phyloP scores from a whole-genome alignment of 805 yeast species.

The Hanseniaspora valbyensis region DNA sequence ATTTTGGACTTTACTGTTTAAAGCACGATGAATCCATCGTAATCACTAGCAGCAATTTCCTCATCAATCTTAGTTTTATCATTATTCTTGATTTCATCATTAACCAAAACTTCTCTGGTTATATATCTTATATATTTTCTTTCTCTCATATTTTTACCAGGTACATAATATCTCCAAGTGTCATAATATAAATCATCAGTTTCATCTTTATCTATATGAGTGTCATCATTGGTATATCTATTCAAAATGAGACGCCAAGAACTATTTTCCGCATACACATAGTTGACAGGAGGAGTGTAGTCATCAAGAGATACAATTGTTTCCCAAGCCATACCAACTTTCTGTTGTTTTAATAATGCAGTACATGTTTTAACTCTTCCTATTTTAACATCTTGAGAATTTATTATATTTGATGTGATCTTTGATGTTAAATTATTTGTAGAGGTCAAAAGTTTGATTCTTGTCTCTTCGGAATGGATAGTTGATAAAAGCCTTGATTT shows the following conservation, averaged over 20 bases:
- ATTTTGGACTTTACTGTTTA: too few species aligned
- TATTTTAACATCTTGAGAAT: neutral
- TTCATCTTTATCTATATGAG: neutral
- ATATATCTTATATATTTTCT: constrained; percentile 6
- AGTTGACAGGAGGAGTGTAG: constrained; percentile 9
- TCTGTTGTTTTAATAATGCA: constrained; percentile 5
- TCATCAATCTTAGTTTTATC: neutral
- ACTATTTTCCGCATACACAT: neutral
- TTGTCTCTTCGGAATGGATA: constrained; percentile 53
- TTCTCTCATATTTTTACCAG: neutral
- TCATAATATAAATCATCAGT: neutral
- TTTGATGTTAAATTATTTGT: constrained; percentile 32
- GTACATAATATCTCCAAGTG: constrained; percentile 3
- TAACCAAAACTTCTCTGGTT: constrained; percentile 4
- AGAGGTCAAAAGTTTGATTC: constrained; percentile 39
- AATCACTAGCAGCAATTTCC: neutral
- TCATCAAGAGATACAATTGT: constrained; percentile 4
- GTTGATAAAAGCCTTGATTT: constrained; percentile 38
- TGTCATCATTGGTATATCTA: neutral
- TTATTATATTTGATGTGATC: neutral
- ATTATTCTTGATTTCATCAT: neutral
- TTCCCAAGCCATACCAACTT: constrained; percentile 8
- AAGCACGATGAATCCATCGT: constrained; percentile 7
- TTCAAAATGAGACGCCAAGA: constrained; percentile 4
- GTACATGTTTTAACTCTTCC: constrained; percentile 1